A percentile compares a stretch with the other conserved stretches of the same genome.
phyloP scores from a whole-genome alignment of 345 rosid genomes.

The Brassica rapa region DNA sequence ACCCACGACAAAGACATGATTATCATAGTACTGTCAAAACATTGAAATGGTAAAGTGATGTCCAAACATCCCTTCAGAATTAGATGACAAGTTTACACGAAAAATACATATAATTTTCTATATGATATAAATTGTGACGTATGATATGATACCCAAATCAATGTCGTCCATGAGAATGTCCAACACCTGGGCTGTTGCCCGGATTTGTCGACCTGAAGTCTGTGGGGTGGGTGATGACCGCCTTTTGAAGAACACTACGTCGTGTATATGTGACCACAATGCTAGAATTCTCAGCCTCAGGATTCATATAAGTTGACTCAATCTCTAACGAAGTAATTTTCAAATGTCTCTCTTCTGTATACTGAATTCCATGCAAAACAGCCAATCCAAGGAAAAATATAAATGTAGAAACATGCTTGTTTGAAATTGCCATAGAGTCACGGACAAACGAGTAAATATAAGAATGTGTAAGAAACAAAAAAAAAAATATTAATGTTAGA shows the following conservation, averaged over 20 bases:
- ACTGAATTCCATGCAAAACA: conserved; percentile 25
- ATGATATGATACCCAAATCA: conserved; percentile 5
- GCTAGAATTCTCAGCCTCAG: not conserved
- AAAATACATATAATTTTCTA: conserved; percentile 8
- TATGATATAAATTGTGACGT: conserved; percentile 6
- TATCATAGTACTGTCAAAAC: conserved; percentile 20
- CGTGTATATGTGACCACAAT: conserved; percentile 13
- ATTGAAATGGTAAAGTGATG: conserved; percentile 8
- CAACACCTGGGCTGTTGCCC: conserved; percentile 45
- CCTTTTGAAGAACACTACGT: conserved; percentile 14
- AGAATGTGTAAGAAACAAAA: not conserved
- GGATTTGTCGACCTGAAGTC: conserved; percentile 41
- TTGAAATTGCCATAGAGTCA: conserved; percentile 16
- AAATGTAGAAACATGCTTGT: conserved; percentile 16
- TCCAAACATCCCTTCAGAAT: not conserved
- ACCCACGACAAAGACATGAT: conserved; percentile 14
- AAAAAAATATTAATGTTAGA: not conserved
- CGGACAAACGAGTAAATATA: not conserved
- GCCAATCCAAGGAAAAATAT: conserved; percentile 26
- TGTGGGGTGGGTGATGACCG: conserved; percentile 16
- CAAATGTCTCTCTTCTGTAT: conserved; percentile 28
- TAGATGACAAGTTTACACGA: conserved; percentile 8
- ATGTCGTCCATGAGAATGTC: conserved; percentile 40
- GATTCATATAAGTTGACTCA: not conserved
- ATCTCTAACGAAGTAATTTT: conserved; percentile 10